Evolutionary conservation across 2,329 filamentous ascomycete genomes (phyloP), one percentile per base, ranked within the genome.

Genomic region (Acephala macrosclerotiorum): DNA sequence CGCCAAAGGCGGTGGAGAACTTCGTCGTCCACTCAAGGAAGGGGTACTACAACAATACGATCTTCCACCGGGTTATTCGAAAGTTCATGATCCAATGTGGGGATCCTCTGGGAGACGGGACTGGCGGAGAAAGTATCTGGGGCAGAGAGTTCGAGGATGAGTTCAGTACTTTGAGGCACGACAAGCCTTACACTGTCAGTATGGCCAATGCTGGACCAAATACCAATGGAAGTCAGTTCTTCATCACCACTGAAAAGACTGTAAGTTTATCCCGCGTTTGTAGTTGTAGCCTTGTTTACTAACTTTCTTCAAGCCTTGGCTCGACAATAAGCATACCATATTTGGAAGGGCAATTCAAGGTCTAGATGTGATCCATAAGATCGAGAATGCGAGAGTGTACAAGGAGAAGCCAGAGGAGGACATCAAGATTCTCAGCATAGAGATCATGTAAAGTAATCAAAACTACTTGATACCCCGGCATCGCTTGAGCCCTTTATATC

Each of bases 171-270:
- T 80, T 99, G 68, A 93, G 91, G 77, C 96, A 99, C 75, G 96
- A 99, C 81, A 97, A 96, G 80, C 91, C 96, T 1, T 99, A 97
- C 77, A 98, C 94, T 0, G 84, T 98, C 65, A 96, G 92, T 77
- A 99, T 99, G 96, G 96, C 96, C 14, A 99, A 99, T 78, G 95
- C 96, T 0, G 96, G 96, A 0, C 93, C 94, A 0, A 94, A 95
- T 74, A 97, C 94, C 40, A 99, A 99, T 77, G 96, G 92, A 16
- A 96, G 91, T 75, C 96, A 99, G 78, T 99, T 99, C 78, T 99
- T 99, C 75, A 97, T 99, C 71, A 99, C 96, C 0, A 97, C 95
- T 0, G 96, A 97, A 79, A 97, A 97, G 81, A 94, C 96, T 71
- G 89, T 91, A 82, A 81, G 88, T 84, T 36, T 33, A 29, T 35